Base-by-base conservation (phyloP, 768 basidiomycete genomes). In the Agrocybe praecox region DNA sequence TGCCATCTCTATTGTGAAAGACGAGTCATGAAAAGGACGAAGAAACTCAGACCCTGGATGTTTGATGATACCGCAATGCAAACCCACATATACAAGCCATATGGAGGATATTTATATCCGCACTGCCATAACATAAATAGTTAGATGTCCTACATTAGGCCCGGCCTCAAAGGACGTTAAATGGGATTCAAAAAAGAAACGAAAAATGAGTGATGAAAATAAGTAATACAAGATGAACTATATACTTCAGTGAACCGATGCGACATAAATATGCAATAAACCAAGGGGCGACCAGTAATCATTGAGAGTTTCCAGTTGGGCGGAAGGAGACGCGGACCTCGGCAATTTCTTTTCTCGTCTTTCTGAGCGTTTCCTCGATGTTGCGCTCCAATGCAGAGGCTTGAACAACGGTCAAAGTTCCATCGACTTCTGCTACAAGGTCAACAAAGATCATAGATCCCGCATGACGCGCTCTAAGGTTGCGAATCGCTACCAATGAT, bases 401-500 rank as follows among this genome's bases (percentile, higher is more conserved):
- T 18, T 88, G 83, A 15, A 69, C 67, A 12, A 94, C 82, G 6
- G 84, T 86, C 66, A 87, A 72, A 7, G 68, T 65, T 7, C 74
- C 72, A 15, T 88, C 81, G 0, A 98, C 90, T 32, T 85, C 80
- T 26, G 88, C 90, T 5, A 81, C 83, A 49, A 98, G 75, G 72
- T 98, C 93, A 7, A 98, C 88, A 53, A 86, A 88, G 58, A 96
- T 84, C 58, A 89, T 71, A 9, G 94, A 92, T 26, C 94, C 90
- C 10, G 89, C 83, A 29, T 89, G 85, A 62, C 87, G 86, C 40
- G 92, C 90, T 40, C 90, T 86, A 55, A 95, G 65, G 55, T 84
- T 36, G 63, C 62, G 36, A 60, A 66, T 54, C 11, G 69, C 58
- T 29, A 65, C 18, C 19, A 62, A 43, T 19, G 62, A 48, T 22